Base-by-base conservation (phyloP, 768 basidiomycete genomes). In the Dentipellis sp. region DNA sequence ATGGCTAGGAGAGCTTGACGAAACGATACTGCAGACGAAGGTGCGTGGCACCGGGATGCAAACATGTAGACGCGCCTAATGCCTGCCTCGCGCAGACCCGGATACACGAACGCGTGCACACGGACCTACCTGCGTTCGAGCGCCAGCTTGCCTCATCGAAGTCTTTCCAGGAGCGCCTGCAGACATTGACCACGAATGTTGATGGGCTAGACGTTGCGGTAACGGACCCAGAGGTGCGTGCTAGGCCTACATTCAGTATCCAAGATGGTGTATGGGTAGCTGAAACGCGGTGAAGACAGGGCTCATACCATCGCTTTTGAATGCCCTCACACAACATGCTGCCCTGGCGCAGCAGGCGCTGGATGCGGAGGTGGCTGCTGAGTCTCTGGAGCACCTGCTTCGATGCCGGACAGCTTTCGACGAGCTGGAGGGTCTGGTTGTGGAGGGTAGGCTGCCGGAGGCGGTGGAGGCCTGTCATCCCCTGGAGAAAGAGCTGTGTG, bases 1-100 rank as follows among this genome's bases (percentile, higher is more conserved):
- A 56, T 92, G 89, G 88, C 71, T 89, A 39, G 66, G 71, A 0
- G 86, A 89, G 65, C 75, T 95, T 29, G 83, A 94, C 61, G 76
- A 79, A 48, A 81, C 84, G 11, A 88, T 94, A 58, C 70, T 71
- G 21, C 71, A 74, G 37, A 90, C 87, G 10, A 88, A 90, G 75
- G 92, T 91, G 64, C 29, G 29, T 29, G 29, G 29, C 29, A 6
- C 29, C 29, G 29, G 29, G 29, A 29, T 51, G 69, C 52, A 16
- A n/a, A 35, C 29, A 29, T 29, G 29, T 29, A 29, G 29, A 29
- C 3, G 6, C 29, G 29, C 29, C n/a, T 34, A 0, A 14, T 23
- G 22, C 14, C 22, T 22, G 48, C 48, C 10, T 21, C 29, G 29
- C 29, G 22, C 69, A 92, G 83, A 72, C 75, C 63, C 78, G 75